Evolutionary conservation across 192 early-diverging fungal species (phyloP).

Genomic region (Entrophospora sp.): DNA sequence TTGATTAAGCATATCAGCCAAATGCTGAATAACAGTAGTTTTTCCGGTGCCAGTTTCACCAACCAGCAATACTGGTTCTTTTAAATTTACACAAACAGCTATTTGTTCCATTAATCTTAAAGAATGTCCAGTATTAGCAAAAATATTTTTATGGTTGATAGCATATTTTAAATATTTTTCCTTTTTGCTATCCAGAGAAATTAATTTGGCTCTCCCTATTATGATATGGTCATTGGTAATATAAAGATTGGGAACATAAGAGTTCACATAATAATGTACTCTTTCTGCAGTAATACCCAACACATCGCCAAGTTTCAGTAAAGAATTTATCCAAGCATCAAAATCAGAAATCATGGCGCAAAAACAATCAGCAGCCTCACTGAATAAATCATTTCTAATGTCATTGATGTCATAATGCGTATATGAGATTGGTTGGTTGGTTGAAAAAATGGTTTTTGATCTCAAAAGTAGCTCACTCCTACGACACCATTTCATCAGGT

Average conservation of each 20-base stretch:
- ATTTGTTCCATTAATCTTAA: slow-evolving; percentile 77
- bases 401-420: too few relatives aligned
- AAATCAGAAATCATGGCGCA: slow-evolving; percentile 70
- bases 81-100: slow-evolving; percentile 67
- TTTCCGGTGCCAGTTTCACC: slow-evolving; percentile 99
- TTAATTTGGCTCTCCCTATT: slow-evolving; percentile 50
- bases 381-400: slow-evolving; percentile 60
- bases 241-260: slow-evolving; percentile 55
- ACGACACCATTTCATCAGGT: slow-evolving; percentile 86
- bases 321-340: slow-evolving; percentile 49
- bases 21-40: slow-evolving; percentile 89
- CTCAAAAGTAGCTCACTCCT: slow-evolving; percentile 51
- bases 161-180: slow-evolving; percentile 23
- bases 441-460: slow-evolving; percentile 22
- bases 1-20: slow-evolving; percentile 68
- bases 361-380: slow-evolving; percentile 84
- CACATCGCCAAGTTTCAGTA: slow-evolving; percentile 54
- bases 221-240: slow-evolving; percentile 29
- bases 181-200: slow-evolving; percentile 25
- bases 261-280: slow-evolving; percentile 59
- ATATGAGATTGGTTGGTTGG: slow-evolving; percentile 31
- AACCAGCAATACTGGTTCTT: slow-evolving; percentile 81
- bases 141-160: slow-evolving; percentile 42
- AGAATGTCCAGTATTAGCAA: slow-evolving; percentile 82
- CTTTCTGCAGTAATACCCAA: slow-evolving; percentile 60